Evolutionary conservation across 2,329 filamentous ascomycete genomes (phyloP).

Genomic region (Diaporthe longicolla): DNA sequence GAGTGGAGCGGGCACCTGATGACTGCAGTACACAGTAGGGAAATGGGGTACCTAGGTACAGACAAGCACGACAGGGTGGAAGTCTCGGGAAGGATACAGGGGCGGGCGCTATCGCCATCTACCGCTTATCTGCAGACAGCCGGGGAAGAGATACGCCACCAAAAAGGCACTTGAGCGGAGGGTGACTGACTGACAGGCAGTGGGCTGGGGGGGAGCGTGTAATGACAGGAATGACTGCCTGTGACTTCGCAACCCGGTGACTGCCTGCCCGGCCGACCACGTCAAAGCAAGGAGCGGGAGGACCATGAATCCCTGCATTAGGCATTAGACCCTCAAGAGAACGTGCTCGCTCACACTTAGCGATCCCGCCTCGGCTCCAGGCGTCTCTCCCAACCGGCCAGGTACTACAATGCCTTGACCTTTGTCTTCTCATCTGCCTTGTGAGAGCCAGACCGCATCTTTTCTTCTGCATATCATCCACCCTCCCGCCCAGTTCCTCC

Average conservation of each 20-base stretch:
- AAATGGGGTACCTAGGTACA: neutral
- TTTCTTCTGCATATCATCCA: conserved; percentile 14
- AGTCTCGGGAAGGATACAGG: conserved; percentile 1
- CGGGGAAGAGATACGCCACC: neutral
- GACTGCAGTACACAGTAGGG: neutral
- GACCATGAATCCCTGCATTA: conserved; percentile 29
- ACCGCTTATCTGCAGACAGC: conserved; percentile 21
- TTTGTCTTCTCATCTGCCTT: conserved; percentile 5
- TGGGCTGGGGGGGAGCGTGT: neutral
- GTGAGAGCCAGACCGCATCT: conserved; percentile 2
- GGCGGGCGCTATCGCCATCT: conserved; percentile 31
- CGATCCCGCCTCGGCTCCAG: conserved; percentile 14
- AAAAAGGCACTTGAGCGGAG: too few species aligned
- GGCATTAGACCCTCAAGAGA: conserved; percentile 32
- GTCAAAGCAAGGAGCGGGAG: conserved; percentile 25
- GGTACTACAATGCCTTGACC: conserved; percentile 29
- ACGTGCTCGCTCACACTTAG: conserved; percentile 21
- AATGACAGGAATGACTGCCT: conserved; percentile 3
- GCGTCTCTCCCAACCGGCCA: neutral
- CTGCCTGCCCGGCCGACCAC: conserved; percentile 26
- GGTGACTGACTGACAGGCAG: neutral
- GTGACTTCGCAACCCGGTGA: conserved; percentile 20
- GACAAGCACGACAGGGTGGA: neutral
- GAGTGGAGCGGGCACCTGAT: conserved; percentile 30
- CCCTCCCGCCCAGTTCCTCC: neutral